Conservation (phyloP, 2,329 filamentous ascomycete species). For the Talaromyces albobiverticillius region DNA sequence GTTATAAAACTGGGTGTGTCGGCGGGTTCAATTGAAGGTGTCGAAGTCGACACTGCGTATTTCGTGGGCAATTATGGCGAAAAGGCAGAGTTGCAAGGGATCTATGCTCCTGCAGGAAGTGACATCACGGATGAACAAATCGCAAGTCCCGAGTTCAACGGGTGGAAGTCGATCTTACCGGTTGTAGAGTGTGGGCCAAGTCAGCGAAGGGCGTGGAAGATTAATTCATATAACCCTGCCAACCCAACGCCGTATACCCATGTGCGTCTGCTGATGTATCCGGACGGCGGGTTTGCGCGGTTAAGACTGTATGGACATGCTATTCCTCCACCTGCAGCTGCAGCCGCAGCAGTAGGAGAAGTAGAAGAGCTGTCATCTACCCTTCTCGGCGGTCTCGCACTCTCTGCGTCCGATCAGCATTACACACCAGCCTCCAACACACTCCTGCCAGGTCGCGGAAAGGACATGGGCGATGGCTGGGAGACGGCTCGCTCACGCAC, state of each 20-base stretch:
- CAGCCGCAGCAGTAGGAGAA: constrained; percentile 9
- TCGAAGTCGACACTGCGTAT: constrained; percentile 45
- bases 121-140: constrained; percentile 29
- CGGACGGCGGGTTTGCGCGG: constrained; percentile 45
- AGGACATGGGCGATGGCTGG: constrained; percentile 47
- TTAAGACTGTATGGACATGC: constrained; percentile 43
- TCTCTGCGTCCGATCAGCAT: constrained; percentile 41
- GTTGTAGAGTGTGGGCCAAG: constrained; percentile 37
- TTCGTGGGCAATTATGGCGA: constrained; percentile 48
- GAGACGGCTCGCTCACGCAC: constrained; percentile 40
- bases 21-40: constrained; percentile 36
- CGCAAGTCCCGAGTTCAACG: constrained; percentile 29
- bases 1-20: constrained; percentile 57
- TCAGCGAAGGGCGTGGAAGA: constrained; percentile 42
- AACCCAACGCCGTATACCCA: constrained; percentile 39
- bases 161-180: constrained; percentile 41
- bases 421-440: constrained; percentile 40
- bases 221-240: constrained; percentile 23
- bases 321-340: constrained; percentile 30
- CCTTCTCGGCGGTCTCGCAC: constrained; percentile 38
- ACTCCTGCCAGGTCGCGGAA: constrained; percentile 41
- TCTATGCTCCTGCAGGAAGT: constrained; percentile 21
- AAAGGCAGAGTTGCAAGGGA: constrained; percentile 39
- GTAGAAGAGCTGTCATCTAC: constrained; percentile 41
- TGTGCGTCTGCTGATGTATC: constrained; percentile 44